Evolutionary conservation across 208 protist species (phyloP), one percentile per base, ranked within the genome.

Genomic region (Wallacemonas sp.): DNA sequence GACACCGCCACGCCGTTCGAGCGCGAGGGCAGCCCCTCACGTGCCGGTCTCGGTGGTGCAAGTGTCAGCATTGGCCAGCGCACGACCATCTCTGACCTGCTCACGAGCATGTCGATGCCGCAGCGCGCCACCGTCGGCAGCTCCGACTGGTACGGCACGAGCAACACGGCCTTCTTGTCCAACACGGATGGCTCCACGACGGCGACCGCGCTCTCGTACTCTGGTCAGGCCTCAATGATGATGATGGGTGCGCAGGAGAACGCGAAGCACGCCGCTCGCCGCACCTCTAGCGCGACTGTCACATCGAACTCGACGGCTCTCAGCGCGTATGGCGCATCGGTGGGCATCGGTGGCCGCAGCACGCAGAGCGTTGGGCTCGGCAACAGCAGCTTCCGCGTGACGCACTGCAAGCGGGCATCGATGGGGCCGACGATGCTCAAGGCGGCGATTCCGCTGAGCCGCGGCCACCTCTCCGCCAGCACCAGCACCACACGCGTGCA

Each of bases 11-110:
- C 30, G 29, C 68, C 69, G 33, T 34, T 52, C 4, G 60, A 79
- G 73, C 76, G 83, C 2, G 83, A 80, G 66, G 34, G 52, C 36
- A 89, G 83, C 48, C 83, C 79, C 14, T 81, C 78, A 19, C 83
- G 83, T 17, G 72, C 69, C 44, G 54, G 67, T 8, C n/a, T 58
- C 24, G 47, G 27, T n/a, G n/a, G n/a, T 1, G 57, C 70, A n/a
- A 65, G 57, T 47, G 6, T 48, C 34, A 44, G 65, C 65, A 16
- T 27, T 21, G 26, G 47, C 8, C 36, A 47, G 58, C 23, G 19
- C 27, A 61, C 49, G 39, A 38, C 29, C 36, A 1, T 52, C 56
- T 73, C 72, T 4, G 56, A 60, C 29, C 67, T 84, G 57, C 34
- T 80, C 27, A 84, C 78, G 14, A 81, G 74, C 61, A 74, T 85